Percentiles rank a stretch among this genome's conserved stretches.
phyloP scores from a whole-genome alignment of 768 basidiomycete species.

The Gloeophyllum trabeum region DNA sequence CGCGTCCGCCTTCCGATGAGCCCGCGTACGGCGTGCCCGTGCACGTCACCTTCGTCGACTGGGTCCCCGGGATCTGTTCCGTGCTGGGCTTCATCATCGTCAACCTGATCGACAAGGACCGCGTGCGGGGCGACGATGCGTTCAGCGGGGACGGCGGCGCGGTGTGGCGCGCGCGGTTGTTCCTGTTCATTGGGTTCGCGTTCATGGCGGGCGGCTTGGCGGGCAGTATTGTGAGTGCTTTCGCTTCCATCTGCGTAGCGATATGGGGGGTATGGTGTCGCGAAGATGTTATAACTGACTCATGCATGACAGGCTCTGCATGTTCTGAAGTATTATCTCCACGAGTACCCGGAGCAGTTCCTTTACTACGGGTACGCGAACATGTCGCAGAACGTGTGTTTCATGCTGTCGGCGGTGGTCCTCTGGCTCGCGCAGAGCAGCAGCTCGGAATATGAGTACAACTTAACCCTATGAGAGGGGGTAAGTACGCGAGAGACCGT shows the following conservation, averaged over 20 bases:
- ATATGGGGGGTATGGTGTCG: not conserved
- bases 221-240: conserved; percentile 65
- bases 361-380: conserved; percentile 91
- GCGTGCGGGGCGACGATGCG: not conserved
- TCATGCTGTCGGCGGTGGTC: conserved; percentile 79
- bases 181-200: conserved; percentile 92
- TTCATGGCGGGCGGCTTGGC: conserved; percentile 96
- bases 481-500: too few relatives aligned
- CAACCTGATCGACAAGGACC: conserved; percentile 33
- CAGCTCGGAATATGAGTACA: conserved; percentile 88
- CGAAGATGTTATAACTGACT: not conserved
- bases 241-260: not conserved
- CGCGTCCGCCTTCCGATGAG: conserved; percentile 60
- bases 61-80: conserved; percentile 94
- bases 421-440: conserved; percentile 88
- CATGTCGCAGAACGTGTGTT: conserved; percentile 83
- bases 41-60: conserved; percentile 89
- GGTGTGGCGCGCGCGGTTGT: conserved; percentile 84
- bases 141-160: conserved; percentile 71
- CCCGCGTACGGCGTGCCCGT: conserved; percentile 61
- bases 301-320: conserved; percentile 54
- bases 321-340: conserved; percentile 82
- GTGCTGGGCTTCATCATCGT: conserved; percentile 87
- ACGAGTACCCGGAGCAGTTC: conserved; percentile 61
- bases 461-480: conserved; percentile 47